A percentile compares a stretch with the other conserved stretches of the same genome.
Conservation (phyloP, 345 rosid species). For the Salix caprea region DNA sequence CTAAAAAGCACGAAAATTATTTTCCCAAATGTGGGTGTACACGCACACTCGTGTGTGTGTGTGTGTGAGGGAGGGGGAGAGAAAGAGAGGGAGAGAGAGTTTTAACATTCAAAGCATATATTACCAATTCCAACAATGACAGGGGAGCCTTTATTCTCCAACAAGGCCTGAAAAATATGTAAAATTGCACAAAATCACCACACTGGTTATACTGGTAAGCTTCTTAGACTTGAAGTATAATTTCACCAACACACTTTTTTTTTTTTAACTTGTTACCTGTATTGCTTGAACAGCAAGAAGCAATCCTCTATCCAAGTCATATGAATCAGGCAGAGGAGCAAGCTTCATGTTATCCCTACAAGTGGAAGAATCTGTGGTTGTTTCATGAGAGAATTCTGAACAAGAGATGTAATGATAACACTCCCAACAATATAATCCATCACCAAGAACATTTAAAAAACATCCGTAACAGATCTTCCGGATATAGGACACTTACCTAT, state of each 20-base stretch:
- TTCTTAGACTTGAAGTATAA: not conserved
- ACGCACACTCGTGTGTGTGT: not conserved
- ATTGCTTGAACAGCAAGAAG: constrained; percentile 99
- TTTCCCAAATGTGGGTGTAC: no score
- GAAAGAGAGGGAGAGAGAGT: not conserved
- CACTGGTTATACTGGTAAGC: not conserved
- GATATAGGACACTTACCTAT: constrained; percentile 53
- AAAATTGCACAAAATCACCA: constrained; percentile 2
- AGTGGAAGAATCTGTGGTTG: constrained; percentile 93
- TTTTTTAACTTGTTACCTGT: constrained; percentile 54
- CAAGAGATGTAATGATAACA: constrained; percentile 25
- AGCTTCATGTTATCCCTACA: constrained; percentile 87
- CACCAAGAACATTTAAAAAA: not conserved
- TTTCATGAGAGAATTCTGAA: constrained; percentile 84
- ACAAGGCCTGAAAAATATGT: constrained; percentile 61
- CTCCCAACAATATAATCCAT: constrained; percentile 19
- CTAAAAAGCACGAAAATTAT: not conserved
- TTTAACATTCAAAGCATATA: not conserved
- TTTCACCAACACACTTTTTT: not conserved
- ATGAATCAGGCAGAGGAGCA: constrained; percentile 95
- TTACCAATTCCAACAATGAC: constrained; percentile 96
- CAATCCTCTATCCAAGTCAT: constrained; percentile 92
- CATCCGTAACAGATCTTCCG: not conserved
- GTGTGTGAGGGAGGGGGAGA: not conserved
- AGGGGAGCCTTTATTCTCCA: constrained; percentile 88